Evolutionary conservation across 164 flowering plant genomes (phyloP), one percentile per base, ranked within the genome.

Genomic region (Pachysandra terminalis): DNA sequence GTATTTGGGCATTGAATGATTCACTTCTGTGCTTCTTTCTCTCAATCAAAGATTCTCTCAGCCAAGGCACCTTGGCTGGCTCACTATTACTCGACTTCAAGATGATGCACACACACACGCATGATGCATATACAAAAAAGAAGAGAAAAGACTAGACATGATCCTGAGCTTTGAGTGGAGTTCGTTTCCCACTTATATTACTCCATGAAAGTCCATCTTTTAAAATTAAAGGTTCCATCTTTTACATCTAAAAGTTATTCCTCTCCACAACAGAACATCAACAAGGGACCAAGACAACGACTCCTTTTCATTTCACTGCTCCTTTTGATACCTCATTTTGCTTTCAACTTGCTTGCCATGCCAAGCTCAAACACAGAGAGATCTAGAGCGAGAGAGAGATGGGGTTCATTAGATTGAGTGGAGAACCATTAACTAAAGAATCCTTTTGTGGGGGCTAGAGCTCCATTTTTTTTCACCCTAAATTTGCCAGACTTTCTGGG

Each of bases 221-320:
- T 68, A 70, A 80, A 78, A 75, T 62, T 73, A 72, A 80, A 68
- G 58, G 64, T 32, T 35, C 53, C 35, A 56, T 75, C 78, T 75
- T 79, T 81, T 74, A 75, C 61, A 68, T 52, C 24, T 66, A 52
- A 32, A 74, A 54, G 58, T 82, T 82, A 82, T 83, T 83, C 86
- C 80, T 71, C 71, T 81, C 70, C 81, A 79, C 78, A 78, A 74
- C 66, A 77, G 53, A 81, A 77, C 81, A 77, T 68, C 77, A 72
- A 71, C 71, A 77, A 77, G 69, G 72, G 74, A 70, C 84, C 84
- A 81, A 77, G 68, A 75, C 28, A 69, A 63, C 71, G 77, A 74
- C 76, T 63, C 65, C 75, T 62, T 79, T 81, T 74, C 65, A 70
- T 74, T 75, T 71, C 72, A 28, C 68, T 66, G 51, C 76, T 58